phyloP scores from a whole-genome alignment of 2,329 filamentous ascomycete species.

The Cladosporium sp. region DNA sequence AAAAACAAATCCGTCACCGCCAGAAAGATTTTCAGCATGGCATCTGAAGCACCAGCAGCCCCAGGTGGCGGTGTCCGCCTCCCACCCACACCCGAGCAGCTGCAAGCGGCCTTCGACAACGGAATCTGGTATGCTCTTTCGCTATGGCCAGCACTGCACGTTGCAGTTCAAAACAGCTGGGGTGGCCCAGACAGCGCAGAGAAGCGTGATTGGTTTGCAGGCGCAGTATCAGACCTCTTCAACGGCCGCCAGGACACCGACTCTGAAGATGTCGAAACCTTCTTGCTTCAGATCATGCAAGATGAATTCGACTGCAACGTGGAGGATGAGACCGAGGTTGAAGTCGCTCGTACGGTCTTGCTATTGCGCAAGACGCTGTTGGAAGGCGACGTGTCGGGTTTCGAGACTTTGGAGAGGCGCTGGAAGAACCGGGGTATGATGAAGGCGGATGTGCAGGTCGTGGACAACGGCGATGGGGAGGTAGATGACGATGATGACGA shows the following conservation, averaged over 20 bases:
- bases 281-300: conserved; percentile 83
- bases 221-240: conserved; percentile 78
- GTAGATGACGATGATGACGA: conserved; percentile 50
- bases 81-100: conserved; percentile 22
- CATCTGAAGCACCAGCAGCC: background rate
- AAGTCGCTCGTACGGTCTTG: conserved; percentile 70
- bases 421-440: conserved; percentile 65
- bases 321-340: conserved; percentile 79
- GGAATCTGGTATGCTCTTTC: conserved; percentile 79
- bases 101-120: conserved; percentile 61
- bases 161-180: conserved; percentile 84
- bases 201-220: conserved; percentile 96
- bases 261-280: conserved; percentile 73
- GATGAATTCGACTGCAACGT: conserved; percentile 94
- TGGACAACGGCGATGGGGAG: conserved; percentile 58
- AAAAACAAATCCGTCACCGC: too few relatives aligned
- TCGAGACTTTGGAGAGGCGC: conserved; percentile 70
- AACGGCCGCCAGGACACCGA: conserved; percentile 60
- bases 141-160: conserved; percentile 81
- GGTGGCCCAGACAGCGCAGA: conserved; percentile 77
- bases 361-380: conserved; percentile 60
- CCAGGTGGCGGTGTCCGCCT: conserved; percentile 7
- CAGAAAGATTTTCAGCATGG: background rate
- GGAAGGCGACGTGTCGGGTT: conserved; percentile 74
- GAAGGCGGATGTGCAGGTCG: conserved; percentile 49